These are phyloP conservation scores for Cercis canadensis DNA, from an alignment of 306 rosid species.

Conservation along the genomic window DNA sequence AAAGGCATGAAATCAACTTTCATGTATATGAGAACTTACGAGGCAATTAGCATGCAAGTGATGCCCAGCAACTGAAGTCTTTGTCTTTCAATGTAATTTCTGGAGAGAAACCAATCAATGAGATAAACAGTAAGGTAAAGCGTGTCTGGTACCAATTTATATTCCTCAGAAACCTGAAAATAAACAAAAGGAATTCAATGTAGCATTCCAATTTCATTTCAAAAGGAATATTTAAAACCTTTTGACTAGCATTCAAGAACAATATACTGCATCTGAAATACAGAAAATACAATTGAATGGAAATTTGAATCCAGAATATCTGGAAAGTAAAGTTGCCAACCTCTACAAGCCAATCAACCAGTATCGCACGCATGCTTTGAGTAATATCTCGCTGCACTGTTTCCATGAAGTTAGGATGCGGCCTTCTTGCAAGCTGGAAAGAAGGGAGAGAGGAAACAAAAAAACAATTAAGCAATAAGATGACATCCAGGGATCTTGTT, in stretches of 20 bases:
- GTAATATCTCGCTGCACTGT: slow-evolving; percentile 76
- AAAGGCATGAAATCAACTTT: too few relatives aligned
- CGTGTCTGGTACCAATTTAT: slow-evolving; percentile 74
- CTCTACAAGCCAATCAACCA: slow-evolving; percentile 99
- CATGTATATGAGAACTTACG: slow-evolving; percentile 57
- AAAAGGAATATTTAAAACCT: background rate
- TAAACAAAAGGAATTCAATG: slow-evolving; percentile 2
- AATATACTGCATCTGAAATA: background rate
- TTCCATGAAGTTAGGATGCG: slow-evolving; percentile 67
- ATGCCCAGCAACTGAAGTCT: slow-evolving; percentile 90
- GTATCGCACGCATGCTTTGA: slow-evolving; percentile 84
- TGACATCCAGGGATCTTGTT: background rate
- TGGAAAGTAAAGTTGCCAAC: slow-evolving; percentile 51
- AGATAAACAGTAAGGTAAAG: slow-evolving; percentile 84
- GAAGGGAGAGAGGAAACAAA: slow-evolving; percentile 26
- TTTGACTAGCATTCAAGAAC: background rate
- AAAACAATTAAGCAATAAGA: slow-evolving; percentile 2
- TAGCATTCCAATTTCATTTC: background rate
- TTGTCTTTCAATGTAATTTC: slow-evolving; percentile 70
- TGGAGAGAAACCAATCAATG: slow-evolving; percentile 84
- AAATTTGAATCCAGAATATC: background rate
- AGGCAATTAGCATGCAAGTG: slow-evolving; percentile 93
- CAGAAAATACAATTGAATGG: background rate
- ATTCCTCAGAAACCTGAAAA: slow-evolving; percentile 91
- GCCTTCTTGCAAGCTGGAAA: slow-evolving; percentile 79